Conservation (phyloP, 2,329 filamentous ascomycete genomes). For the Paradendryphiella salina region DNA sequence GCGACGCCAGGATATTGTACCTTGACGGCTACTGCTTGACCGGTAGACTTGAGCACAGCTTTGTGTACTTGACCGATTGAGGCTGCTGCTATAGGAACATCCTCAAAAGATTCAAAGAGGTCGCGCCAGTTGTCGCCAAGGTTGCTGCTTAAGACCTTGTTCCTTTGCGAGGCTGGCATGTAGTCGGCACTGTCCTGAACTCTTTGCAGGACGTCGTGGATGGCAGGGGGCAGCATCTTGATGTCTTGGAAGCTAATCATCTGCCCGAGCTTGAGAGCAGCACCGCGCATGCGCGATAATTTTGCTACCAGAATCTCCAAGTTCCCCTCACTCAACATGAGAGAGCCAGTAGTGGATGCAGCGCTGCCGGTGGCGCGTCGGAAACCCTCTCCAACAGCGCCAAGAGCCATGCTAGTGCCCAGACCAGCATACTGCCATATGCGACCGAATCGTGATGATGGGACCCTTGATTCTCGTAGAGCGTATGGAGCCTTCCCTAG, state of each 20-base stretch:
- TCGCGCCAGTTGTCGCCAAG: conserved; percentile 83
- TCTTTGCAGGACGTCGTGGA: conserved; percentile 87
- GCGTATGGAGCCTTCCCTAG: conserved; percentile 58
- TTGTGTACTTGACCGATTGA: conserved; percentile 97
- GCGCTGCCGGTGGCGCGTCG: conserved; percentile 75
- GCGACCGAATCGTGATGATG: conserved; percentile 80
- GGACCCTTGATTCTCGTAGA: conserved; percentile 86
- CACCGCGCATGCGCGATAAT: conserved; percentile 93
- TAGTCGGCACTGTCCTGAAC: conserved; percentile 97
- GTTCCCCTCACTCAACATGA: conserved; percentile 85
- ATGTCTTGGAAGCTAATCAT: conserved; percentile 98
- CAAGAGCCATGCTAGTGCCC: conserved; percentile 92
- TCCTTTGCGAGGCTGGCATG: conserved; percentile 92
- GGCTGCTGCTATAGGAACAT: conserved; percentile 89
- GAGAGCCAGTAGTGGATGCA: conserved; percentile 63
- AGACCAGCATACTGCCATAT: conserved; percentile 95
- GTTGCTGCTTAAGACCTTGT: conserved; percentile 78
- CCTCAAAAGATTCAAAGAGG: conserved; percentile 81
- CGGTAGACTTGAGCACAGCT: conserved; percentile 74
- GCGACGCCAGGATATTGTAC: conserved; percentile 97
- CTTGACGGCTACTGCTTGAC: conserved; percentile 84
- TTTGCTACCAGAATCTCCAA: conserved; percentile 92
- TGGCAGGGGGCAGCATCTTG: conserved; percentile 85
- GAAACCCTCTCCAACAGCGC: conserved; percentile 82
- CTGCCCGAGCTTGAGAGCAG: conserved; percentile 94